phyloP scores from a whole-genome alignment of 2,329 filamentous ascomycete genomes.

The Cercospora sesami region DNA sequence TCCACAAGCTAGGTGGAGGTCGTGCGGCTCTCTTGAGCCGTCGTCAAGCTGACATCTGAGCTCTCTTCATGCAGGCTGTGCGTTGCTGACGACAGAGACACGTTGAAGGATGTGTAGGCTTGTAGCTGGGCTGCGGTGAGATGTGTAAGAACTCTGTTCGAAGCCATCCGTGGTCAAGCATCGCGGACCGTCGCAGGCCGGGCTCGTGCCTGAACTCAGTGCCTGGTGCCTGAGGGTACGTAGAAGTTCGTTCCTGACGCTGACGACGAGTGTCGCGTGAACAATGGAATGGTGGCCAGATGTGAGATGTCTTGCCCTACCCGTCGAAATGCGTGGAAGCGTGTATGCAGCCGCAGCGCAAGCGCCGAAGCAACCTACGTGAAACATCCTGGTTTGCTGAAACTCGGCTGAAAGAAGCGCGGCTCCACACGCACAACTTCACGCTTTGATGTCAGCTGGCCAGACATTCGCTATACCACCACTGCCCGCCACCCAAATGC shows the following conservation, averaged over 20 bases:
- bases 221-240: constrained; percentile 5
- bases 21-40: background rate
- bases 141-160: constrained; percentile 6
- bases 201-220: constrained; percentile 9
- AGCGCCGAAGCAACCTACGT: background rate
- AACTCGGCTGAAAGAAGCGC: constrained; percentile 7
- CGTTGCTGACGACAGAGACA: constrained; percentile 10
- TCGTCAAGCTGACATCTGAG: constrained; percentile 3
- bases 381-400: constrained; percentile 1
- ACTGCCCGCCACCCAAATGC: background rate
- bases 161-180: constrained; percentile 12
- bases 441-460: constrained; percentile 19
- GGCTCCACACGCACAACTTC: constrained; percentile 23
- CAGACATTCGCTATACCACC: constrained; percentile 12
- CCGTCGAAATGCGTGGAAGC: background rate
- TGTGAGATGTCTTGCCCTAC: constrained; percentile 2
- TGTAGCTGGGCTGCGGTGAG: background rate
- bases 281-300: background rate
- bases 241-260: background rate
- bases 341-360: background rate
- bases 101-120: background rate
- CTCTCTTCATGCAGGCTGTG: background rate
- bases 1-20: background rate
- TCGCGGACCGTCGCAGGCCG: constrained; percentile 8
- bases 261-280: constrained; percentile 4